Conservation (phyloP, 2,329 filamentous ascomycete genomes). For the Colletotrichum brevisporum region DNA sequence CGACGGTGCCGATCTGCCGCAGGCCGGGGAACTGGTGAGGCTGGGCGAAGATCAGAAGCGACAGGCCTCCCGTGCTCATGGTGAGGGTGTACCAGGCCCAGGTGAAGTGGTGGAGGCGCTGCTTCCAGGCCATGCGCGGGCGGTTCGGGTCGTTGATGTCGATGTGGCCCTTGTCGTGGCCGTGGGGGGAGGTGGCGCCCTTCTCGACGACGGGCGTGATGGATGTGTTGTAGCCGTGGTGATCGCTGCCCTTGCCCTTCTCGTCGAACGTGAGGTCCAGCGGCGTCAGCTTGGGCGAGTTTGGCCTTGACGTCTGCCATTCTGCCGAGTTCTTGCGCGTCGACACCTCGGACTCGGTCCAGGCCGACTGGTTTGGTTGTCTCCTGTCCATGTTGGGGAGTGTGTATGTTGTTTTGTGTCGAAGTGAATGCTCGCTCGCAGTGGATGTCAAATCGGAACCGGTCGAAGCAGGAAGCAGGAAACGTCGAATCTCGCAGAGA, state of each 20-base stretch:
- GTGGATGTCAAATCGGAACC: slow-evolving; percentile 23
- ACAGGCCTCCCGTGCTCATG: slow-evolving; percentile 81
- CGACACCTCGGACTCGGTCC: slow-evolving; percentile 37
- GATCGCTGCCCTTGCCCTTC: slow-evolving; percentile 32
- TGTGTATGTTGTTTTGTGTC: not conserved
- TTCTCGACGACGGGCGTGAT: slow-evolving; percentile 39
- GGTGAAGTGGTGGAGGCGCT: slow-evolving; percentile 71
- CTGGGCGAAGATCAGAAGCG: slow-evolving; percentile 73
- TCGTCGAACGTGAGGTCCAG: slow-evolving; percentile 34
- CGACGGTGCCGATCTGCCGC: slow-evolving; percentile 72
- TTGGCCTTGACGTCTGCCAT: slow-evolving; percentile 37
- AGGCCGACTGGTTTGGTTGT: slow-evolving; percentile 30
- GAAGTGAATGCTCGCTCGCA: slow-evolving; percentile 4
- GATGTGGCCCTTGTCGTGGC: slow-evolving; percentile 27
- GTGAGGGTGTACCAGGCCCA: slow-evolving; percentile 83
- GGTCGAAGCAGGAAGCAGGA: slow-evolving; percentile 12
- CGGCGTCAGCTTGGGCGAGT: slow-evolving; percentile 36
- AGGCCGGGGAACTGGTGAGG: slow-evolving; percentile 77
- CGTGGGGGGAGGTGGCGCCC: slow-evolving; percentile 17
- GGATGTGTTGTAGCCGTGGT: slow-evolving; percentile 22
- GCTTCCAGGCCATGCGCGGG: slow-evolving; percentile 56
- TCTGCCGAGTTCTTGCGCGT: slow-evolving; percentile 39
- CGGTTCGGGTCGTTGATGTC: slow-evolving; percentile 45
- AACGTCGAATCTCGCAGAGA: slow-evolving; percentile 39
- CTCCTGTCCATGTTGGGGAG: slow-evolving; percentile 33